Evolutionary conservation across 176 grass and related monocot species (phyloP).

Genomic region (Bromus sterilis): DNA sequence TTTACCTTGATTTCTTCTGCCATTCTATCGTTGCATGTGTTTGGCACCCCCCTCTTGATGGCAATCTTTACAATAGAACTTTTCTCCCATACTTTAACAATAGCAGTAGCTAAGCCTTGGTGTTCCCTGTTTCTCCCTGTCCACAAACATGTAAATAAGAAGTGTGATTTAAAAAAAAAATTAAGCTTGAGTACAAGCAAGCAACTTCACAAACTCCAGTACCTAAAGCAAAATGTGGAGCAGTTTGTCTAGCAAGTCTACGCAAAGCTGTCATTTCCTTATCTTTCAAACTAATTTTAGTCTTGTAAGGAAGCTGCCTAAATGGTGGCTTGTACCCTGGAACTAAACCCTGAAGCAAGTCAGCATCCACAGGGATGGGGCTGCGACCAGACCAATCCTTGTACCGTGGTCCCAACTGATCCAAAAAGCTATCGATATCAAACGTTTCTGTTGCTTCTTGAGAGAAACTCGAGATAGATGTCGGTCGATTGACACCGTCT

Average conservation of each 20-base stretch:
- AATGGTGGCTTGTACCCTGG: conserved; percentile 70
- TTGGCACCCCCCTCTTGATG: conserved; percentile 82
- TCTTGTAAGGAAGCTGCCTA: conserved; percentile 74
- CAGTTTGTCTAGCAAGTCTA: conserved; percentile 75
- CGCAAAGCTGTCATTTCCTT: conserved; percentile 69
- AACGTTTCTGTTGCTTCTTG: conserved; percentile 26
- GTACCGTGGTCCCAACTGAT: conserved; percentile 80
- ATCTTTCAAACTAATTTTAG: conserved; percentile 51
- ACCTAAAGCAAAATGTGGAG: conserved; percentile 94
- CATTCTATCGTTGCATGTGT: conserved; percentile 81
- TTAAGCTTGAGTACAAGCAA: neutral
- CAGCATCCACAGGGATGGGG: conserved; percentile 88
- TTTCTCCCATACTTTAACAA: conserved; percentile 97
- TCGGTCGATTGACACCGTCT: neutral
- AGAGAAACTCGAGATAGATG: neutral
- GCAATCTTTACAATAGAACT: conserved; percentile 91
- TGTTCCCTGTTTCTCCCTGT: conserved; percentile 93
- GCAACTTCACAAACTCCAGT: neutral
- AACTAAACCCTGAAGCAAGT: conserved; percentile 72
- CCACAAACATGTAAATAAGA: neutral
- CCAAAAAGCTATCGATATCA: conserved; percentile 64
- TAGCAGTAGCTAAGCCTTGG: conserved; percentile 86
- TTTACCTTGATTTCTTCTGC: conserved; percentile 92
- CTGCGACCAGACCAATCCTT: conserved; percentile 76
- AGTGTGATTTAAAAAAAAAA: neutral